phyloP scores from a whole-genome alignment of 1,284 basidiomycete species.

The Tilletiaria anomala region DNA sequence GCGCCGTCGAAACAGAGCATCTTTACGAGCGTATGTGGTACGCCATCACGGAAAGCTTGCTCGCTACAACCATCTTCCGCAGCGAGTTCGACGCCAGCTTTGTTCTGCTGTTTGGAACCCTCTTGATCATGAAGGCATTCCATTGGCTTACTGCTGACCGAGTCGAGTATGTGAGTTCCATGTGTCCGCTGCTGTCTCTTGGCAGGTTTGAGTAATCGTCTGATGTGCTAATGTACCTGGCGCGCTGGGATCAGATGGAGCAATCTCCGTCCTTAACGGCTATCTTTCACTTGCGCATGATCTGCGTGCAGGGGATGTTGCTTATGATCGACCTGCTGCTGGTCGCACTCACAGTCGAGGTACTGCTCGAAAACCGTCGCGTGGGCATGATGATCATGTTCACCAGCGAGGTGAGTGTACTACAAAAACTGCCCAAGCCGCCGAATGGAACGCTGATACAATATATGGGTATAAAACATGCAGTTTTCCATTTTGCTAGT shows the following conservation, averaged over 20 bases:
- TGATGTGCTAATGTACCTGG: too few relatives aligned
- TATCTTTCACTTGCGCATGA: slow-evolving; percentile 71
- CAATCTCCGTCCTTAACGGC: slow-evolving; percentile 70
- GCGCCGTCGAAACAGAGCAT: slow-evolving; percentile 65
- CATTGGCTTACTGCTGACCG: slow-evolving; percentile 91
- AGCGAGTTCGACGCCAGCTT: slow-evolving; percentile 61
- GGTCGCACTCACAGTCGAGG: slow-evolving; percentile 60
- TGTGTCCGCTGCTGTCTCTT: not conserved
- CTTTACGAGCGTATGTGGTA: slow-evolving; percentile 93
- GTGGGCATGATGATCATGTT: slow-evolving; percentile 72
- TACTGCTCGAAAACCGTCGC: slow-evolving; percentile 17
- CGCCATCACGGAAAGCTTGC: slow-evolving; percentile 84
- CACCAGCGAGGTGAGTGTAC: slow-evolving; percentile 63
- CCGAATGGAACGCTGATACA: not conserved
- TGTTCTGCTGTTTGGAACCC: slow-evolving; percentile 73
- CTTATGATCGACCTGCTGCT: slow-evolving; percentile 56
- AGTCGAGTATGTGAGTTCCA: slow-evolving; percentile 68
- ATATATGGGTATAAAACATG: not conserved
- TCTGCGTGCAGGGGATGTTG: slow-evolving; percentile 54
- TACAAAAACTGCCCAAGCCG: not conserved
- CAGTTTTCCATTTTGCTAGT: slow-evolving; percentile 63
- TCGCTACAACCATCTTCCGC: slow-evolving; percentile 92
- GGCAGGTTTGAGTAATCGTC: not conserved
- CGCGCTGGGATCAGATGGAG: slow-evolving; percentile 55
- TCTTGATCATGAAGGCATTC: slow-evolving; percentile 91